These are phyloP conservation scores for Flaveria linearis DNA, from an alignment of 129 eudicot species.

Conservation along the genomic window DNA sequence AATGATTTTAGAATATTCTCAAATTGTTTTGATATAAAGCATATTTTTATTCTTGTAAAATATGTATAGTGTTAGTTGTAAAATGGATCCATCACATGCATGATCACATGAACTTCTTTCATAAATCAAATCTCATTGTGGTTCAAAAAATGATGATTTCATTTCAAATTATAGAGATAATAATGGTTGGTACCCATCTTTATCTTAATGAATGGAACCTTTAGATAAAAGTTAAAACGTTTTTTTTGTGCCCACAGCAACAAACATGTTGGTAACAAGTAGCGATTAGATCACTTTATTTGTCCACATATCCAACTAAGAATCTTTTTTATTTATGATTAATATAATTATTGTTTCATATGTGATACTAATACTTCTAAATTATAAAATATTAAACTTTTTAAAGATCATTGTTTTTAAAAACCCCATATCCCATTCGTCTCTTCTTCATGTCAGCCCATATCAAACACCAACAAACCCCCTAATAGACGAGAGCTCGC, in stretches of 20 bases:
- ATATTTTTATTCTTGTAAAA: not conserved
- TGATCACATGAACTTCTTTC: slow-evolving; percentile 29
- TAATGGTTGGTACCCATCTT: slow-evolving; percentile 19
- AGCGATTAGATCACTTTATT: not conserved
- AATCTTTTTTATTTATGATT: too few relatives aligned
- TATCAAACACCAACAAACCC: too few relatives aligned
- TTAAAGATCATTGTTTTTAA: too few relatives aligned
- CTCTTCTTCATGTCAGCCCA: too few relatives aligned
- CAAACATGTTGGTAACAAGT: not conserved
- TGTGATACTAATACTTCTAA: too few relatives aligned
- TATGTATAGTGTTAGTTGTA: slow-evolving; percentile 17
- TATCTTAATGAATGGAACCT: slow-evolving; percentile 16
- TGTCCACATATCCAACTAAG: not conserved
- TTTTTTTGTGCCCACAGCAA: slow-evolving; percentile 23
- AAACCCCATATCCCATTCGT: too few relatives aligned
- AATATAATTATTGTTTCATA: too few relatives aligned
- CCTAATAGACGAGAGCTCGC: too few relatives aligned
- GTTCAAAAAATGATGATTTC: not conserved
- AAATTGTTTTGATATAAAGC: not conserved
- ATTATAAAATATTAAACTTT: too few relatives aligned
- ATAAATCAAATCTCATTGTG: slow-evolving; percentile 30
- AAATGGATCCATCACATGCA: slow-evolving; percentile 29
- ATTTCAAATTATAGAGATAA: slow-evolving; percentile 15
- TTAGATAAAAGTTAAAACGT: slow-evolving; percentile 11
- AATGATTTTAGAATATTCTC: not conserved